Evolutionary conservation across 768 basidiomycete species (phyloP).

Genomic region (Glaciozyma martinii): DNA sequence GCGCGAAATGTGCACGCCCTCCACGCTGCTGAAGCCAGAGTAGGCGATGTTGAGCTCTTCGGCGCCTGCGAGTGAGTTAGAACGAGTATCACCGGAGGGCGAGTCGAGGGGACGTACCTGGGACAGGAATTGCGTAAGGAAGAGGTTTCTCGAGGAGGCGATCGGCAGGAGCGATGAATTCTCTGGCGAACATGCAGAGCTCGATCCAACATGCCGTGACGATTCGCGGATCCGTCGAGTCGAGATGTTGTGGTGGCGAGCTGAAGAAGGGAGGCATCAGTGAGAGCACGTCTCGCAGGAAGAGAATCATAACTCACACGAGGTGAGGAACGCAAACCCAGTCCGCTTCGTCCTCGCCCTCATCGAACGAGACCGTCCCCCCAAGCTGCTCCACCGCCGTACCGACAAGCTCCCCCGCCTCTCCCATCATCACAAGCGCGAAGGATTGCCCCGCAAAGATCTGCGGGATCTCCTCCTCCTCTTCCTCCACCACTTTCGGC

Average conservation of each 20-base stretch:
- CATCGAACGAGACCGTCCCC: neutral
- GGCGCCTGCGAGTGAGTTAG: neutral
- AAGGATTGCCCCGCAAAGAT: slow-evolving; percentile 11
- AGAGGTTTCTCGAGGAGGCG: slow-evolving; percentile 17
- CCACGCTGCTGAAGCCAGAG: slow-evolving; percentile 5
- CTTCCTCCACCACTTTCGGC: neutral
- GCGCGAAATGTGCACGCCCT: slow-evolving; percentile 7
- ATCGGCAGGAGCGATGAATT: neutral
- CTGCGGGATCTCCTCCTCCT: neutral
- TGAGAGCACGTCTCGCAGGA: too few relatives aligned
- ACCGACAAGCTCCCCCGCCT: neutral
- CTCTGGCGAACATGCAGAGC: slow-evolving; percentile 14
- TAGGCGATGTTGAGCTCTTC: slow-evolving; percentile 4
- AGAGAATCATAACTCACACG: neutral
- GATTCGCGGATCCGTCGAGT: slow-evolving; percentile 6
- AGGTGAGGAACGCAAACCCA: neutral
- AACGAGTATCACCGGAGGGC: neutral
- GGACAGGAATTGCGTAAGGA: slow-evolving; percentile 12
- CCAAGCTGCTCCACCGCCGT: neutral
- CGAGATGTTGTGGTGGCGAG: neutral
- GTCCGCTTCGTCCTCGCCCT: neutral
- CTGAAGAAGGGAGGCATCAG: too few relatives aligned
- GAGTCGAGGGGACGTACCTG: neutral
- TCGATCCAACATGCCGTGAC: slow-evolving; percentile 27
- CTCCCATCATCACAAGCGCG: slow-evolving; percentile 8